Conservation (phyloP, 352 stramenopile genomes). For the Globisporangium radiosum region DNA sequence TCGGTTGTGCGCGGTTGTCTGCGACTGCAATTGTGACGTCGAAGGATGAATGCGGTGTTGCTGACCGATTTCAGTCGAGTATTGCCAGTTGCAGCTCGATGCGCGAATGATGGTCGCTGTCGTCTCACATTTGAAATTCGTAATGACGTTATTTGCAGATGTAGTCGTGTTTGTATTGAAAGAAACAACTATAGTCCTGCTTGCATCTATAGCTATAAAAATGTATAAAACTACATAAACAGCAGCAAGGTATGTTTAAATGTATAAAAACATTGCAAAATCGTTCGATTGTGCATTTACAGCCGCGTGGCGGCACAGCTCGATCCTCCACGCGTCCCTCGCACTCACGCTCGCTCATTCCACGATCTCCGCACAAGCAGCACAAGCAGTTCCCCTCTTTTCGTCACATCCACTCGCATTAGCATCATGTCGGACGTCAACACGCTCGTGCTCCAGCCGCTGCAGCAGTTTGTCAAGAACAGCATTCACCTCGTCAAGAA, state of each 20-base stretch:
- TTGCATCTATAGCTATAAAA: background rate
- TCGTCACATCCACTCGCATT: background rate
- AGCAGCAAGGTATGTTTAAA: conserved; percentile 3
- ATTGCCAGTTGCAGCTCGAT: background rate
- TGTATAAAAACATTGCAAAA: background rate
- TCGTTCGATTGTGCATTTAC: background rate
- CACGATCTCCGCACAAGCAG: conserved; percentile 11
- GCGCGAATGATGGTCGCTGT: too few species aligned
- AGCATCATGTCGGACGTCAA: conserved; percentile 84
- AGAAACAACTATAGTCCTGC: background rate
- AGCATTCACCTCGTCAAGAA: conserved; percentile 97
- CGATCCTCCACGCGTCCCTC: too few species aligned
- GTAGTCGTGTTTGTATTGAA: background rate
- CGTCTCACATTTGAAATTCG: background rate
- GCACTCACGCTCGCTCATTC: conserved; percentile 9
- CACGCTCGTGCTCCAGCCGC: conserved; percentile 92
- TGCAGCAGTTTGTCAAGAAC: conserved; percentile 97
- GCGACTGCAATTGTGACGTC: too few species aligned
- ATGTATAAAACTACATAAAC: background rate
- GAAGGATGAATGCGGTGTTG: background rate
- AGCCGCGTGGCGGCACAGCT: too few species aligned
- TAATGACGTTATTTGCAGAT: background rate
- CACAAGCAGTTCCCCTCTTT: conserved; percentile 2
- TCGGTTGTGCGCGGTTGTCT: too few species aligned
- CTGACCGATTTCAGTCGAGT: background rate